Evolutionary conservation across 345 rosid species (phyloP).

Genomic region (Eucalyptus virginea): DNA sequence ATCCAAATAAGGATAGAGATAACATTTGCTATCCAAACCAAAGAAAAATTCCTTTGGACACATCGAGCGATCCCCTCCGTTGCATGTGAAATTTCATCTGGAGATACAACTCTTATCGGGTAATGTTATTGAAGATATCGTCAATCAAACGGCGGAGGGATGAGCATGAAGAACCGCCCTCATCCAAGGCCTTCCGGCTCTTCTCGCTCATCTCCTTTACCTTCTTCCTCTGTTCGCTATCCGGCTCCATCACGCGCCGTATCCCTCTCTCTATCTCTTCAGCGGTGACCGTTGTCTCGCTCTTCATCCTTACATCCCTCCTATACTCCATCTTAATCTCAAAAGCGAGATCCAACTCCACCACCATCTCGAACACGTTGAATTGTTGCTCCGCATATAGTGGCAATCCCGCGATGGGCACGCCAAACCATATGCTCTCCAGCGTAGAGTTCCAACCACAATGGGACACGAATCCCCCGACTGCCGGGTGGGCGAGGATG

Average conservation of each 20-base stretch:
- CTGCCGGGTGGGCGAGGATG: constrained; percentile 2
- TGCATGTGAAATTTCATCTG: not conserved
- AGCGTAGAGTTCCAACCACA: constrained; percentile 57
- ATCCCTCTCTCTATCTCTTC: constrained; percentile 25
- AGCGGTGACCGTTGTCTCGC: not conserved
- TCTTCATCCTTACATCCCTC: not conserved
- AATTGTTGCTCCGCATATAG: constrained; percentile 40
- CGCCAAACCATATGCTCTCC: constrained; percentile 54
- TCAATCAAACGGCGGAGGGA: constrained; percentile 9
- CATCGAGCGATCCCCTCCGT: not conserved
- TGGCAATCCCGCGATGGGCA: constrained; percentile 50
- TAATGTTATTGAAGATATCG: not conserved
- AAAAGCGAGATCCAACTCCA: constrained; percentile 24
- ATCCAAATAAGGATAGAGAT: not conserved
- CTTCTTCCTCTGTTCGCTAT: constrained; percentile 1
- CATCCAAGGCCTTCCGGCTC: constrained; percentile 16
- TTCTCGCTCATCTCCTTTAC: constrained; percentile 10
- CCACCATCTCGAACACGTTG: constrained; percentile 30
- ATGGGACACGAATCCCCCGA: constrained; percentile 57
- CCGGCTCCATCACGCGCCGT: constrained; percentile 21
- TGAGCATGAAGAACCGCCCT: constrained; percentile 35
- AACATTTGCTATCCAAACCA: not conserved
- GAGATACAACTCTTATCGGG: not conserved
- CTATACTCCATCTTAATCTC: not conserved
- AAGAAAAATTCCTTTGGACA: not conserved